A percentile compares a stretch with the other conserved stretches of the same genome.
phyloP scores from a whole-genome alignment of 1,284 basidiomycete species.

The Moesziomyces antarcticus region DNA sequence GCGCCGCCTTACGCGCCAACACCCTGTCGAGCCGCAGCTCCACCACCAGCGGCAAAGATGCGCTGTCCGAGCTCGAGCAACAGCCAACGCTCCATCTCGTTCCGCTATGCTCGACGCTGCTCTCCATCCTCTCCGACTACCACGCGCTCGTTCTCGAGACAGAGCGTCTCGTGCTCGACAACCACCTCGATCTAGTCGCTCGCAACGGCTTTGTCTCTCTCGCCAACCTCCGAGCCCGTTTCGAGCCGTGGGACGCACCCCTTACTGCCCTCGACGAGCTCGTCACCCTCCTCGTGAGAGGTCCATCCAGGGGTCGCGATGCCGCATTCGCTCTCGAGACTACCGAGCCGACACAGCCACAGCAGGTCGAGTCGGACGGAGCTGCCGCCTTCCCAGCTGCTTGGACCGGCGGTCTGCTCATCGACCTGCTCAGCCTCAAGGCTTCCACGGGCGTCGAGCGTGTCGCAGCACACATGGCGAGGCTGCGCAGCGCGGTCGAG shows the following conservation, averaged over 20 bases:
- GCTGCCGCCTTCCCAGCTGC: conserved; percentile 17
- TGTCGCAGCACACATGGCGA: conserved; percentile 36
- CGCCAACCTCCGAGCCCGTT: conserved; percentile 39
- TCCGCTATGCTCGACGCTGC: conserved; percentile 48
- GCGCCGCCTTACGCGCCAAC: conserved; percentile 40
- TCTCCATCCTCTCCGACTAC: conserved; percentile 41
- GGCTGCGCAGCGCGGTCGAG: conserved; percentile 41
- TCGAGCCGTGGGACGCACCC: conserved; percentile 49
- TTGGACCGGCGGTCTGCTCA: conserved; percentile 54
- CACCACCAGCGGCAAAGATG: conserved; percentile 10
- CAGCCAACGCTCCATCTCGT: conserved; percentile 48
- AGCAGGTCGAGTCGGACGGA: background rate
- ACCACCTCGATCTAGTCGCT: conserved; percentile 36
- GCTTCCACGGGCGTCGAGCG: conserved; percentile 41
- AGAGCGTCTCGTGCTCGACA: conserved; percentile 37
- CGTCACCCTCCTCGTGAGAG: conserved; percentile 30
- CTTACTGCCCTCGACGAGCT: conserved; percentile 42
- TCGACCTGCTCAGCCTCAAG: conserved; percentile 44
- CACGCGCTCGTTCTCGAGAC: conserved; percentile 37
- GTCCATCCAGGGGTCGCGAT: conserved; percentile 19
- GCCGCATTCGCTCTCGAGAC: conserved; percentile 24
- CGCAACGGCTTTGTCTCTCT: conserved; percentile 43
- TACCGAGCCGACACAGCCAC: background rate
- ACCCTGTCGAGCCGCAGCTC: conserved; percentile 19
- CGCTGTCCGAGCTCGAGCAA: conserved; percentile 22